phyloP scores from a whole-genome alignment of 495 filamentous ascomycete species.

The Aspergillus homomorphus region DNA sequence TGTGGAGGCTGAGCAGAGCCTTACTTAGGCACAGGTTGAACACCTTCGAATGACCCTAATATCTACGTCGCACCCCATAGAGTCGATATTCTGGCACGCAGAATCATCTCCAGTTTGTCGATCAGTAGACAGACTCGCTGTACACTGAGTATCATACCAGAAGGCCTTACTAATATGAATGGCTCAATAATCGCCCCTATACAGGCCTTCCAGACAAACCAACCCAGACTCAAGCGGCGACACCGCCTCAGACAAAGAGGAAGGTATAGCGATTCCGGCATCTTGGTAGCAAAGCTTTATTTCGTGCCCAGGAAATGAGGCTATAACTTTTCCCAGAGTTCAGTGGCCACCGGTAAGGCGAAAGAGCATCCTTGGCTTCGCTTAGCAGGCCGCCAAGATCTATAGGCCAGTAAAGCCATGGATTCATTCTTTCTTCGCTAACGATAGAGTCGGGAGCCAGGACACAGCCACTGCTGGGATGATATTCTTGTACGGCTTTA shows the following conservation, averaged over 20 bases:
- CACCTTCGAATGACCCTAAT: no score
- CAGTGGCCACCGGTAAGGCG: not conserved
- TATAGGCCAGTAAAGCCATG: not conserved
- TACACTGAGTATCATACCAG: no score
- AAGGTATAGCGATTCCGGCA: not conserved
- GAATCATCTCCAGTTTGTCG: no score
- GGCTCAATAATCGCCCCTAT: not conserved
- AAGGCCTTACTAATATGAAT: not conserved
- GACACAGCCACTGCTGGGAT: not conserved
- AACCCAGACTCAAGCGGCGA: not conserved
- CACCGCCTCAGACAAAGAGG: not conserved
- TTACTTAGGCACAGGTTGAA: no score
- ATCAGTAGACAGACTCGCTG: no score
- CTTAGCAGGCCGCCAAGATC: not conserved
- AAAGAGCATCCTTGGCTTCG: not conserved
- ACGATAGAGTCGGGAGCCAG: not conserved
- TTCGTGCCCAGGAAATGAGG: not conserved
- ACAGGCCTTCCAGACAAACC: not conserved
- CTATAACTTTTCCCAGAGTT: slow-evolving; percentile 2
- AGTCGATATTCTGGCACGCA: no score
- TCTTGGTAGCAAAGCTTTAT: not conserved
- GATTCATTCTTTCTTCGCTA: not conserved
- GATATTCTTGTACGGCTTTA: not conserved
- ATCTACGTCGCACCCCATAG: no score
- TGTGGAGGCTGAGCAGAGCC: no score